Evolutionary conservation across 306 rosid genomes (phyloP), one percentile per base, ranked within the genome.

Genomic region (Rosa rugosa): DNA sequence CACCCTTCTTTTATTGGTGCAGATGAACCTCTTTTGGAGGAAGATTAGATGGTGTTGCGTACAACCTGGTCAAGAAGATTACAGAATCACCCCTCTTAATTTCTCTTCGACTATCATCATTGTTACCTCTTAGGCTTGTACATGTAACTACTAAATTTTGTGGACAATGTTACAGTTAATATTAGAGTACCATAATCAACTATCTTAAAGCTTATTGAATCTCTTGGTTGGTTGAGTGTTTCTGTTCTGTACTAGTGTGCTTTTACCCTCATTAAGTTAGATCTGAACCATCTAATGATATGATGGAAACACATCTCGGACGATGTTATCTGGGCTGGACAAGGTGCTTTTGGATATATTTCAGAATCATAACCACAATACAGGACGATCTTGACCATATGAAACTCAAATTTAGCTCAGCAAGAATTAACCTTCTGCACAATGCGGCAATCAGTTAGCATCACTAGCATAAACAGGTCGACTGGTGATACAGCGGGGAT

Each of bases 21-120:
- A 75, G 79, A 60, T 3, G 71, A 62, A 62, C 44, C 44, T 27
- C 23, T 60, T 45, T 62, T 75, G 38, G 64, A 75, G 36, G 13
- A 11, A 8, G 54, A 49, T n/a, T 53, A 62, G 57, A 62, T 5
- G 71, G 31, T 60, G 71, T 75, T 23, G 42, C 42, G 2, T 14
- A 2, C 44, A 31, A 74, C 10, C 68, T 25, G 16, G 70, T 44
- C 22, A 9, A 34, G 44, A 44, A 59, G 22, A 27, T 22, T 23
- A 25, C 41, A 25, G 11, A 44, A 45, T 44, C 25, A 18, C 44
- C 8, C 27, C 46, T 9, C 46, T 6, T 64, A 34, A 14, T 71
- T 17, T 49, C 17, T 23, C 56, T 46, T 13, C 11, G 9, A 31
- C 25, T 3, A 71, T 27, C 75, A 49, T 49, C 49, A 4, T 51